Percentiles rank a stretch among this genome's conserved stretches.
Conservation (phyloP, 192 early-diverging fungal genomes). For the Coemansia sp. region DNA sequence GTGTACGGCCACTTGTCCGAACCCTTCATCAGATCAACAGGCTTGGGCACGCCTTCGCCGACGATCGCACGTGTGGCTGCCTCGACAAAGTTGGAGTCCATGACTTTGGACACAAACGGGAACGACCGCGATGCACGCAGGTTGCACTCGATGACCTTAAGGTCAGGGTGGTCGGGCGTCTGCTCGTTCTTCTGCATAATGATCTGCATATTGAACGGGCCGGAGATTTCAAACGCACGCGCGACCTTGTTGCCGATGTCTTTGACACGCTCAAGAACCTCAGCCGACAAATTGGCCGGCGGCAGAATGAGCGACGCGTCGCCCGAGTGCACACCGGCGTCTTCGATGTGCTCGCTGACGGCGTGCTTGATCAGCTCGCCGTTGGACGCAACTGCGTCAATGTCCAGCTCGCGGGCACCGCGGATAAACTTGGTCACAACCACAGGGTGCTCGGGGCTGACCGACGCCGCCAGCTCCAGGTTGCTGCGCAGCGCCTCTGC, state of each 20-base stretch:
- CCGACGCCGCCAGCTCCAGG: slow-evolving; percentile 78
- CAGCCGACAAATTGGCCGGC: slow-evolving; percentile 57
- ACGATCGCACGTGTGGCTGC: slow-evolving; percentile 82
- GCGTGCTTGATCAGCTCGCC: slow-evolving; percentile 85
- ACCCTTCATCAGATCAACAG: slow-evolving; percentile 55
- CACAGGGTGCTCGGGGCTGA: slow-evolving; percentile 93
- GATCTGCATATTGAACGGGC: slow-evolving; percentile 99
- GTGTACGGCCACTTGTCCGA: slow-evolving; percentile 63
- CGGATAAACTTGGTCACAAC: slow-evolving; percentile 97
- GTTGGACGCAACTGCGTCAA: slow-evolving; percentile 87
- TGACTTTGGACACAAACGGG: slow-evolving; percentile 96
- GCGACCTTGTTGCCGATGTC: slow-evolving; percentile 85
- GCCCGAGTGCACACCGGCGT: slow-evolving; percentile 96
- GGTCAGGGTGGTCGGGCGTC: slow-evolving; percentile 39
- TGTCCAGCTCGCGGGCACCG: slow-evolving; percentile 91
- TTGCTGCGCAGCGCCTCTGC: slow-evolving; percentile 66
- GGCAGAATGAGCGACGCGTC: slow-evolving; percentile 94
- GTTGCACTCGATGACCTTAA: slow-evolving; percentile 99
- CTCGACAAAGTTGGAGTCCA: slow-evolving; percentile 90
- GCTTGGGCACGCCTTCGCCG: slow-evolving; percentile 59
- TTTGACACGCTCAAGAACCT: slow-evolving; percentile 64
- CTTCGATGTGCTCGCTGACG: slow-evolving; percentile 95
- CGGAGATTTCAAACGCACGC: slow-evolving; percentile 89
- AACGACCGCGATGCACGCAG: slow-evolving; percentile 95
- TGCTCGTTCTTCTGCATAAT: slow-evolving; percentile 62